Evolutionary conservation across 140 eudicot species (phyloP), one percentile per base, ranked within the genome.

Genomic region (Senecio squalidus): DNA sequence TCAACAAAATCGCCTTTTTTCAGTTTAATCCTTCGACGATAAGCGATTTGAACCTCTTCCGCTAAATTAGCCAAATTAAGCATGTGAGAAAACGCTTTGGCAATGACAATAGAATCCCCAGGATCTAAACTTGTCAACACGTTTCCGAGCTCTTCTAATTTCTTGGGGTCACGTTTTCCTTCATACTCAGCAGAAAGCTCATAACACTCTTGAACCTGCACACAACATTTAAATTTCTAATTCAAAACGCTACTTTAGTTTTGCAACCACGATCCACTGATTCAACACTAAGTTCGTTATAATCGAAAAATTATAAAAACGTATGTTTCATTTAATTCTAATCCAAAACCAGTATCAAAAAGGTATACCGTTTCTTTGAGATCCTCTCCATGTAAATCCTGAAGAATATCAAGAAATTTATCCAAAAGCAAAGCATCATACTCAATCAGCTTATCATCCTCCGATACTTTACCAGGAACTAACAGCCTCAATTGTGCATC

Each of bases 101-200:
- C 94, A 64, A 91, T 67, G 23, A 91, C 92, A 33, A 91, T 91
- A 0, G 98, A 86, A 59, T 91, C 98, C 67, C 96, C 98, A 0
- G 98, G 91, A 68, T 91, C 98, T 72, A 91, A 75, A 73, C 96
- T 83, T 18, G 95, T 91, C 58, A 91, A 65, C 24, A 83, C 84
- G 55, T 56, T 81, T 44, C 98, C 98, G 39, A 91, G 92, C 81
- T 86, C 96, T 58, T 91, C 96, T 4, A 91, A 77, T 74, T 91
- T 91, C 68, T 79, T 68, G 9, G 84, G 81, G 16, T 91, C 92
- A 18, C 53, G 90, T 59, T 77, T 79, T 18, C 90, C 88, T 81
- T 91, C 98, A 64, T 91, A 91, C 77, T 84, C 88, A 6, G 98
- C 98, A n/a, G 98, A 91, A 38, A 81, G 92, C 67, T 91, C 98